Evolutionary conservation across 2,329 filamentous ascomycete genomes (phyloP).

Genomic region (Allantophomopsis cytisporea): DNA sequence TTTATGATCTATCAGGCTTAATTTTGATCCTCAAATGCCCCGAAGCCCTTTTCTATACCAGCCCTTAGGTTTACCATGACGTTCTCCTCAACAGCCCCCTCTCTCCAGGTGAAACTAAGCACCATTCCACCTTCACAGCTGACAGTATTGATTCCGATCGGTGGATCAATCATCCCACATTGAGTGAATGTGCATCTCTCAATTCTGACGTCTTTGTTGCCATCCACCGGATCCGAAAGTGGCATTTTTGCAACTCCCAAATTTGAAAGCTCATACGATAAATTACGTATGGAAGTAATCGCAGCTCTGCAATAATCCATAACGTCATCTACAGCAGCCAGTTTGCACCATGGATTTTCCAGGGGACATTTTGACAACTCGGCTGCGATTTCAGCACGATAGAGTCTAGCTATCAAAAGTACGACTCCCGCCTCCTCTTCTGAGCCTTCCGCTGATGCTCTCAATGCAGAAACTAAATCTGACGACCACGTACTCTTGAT

Average conservation of each 20-base stretch:
- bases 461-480: constrained; percentile 1
- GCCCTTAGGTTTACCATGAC: constrained; percentile 1
- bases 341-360: background rate
- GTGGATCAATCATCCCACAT: constrained; percentile 7
- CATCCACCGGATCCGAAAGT: background rate
- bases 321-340: constrained; percentile 1
- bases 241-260: constrained; percentile 6
- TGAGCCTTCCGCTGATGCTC: background rate
- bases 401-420: constrained; percentile 3
- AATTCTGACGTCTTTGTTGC: constrained; percentile 1
- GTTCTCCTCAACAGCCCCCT: constrained; percentile 7
- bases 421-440: constrained; percentile 4
- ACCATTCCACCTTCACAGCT: constrained; percentile 6
- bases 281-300: constrained; percentile 2
- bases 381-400: constrained; percentile 2
- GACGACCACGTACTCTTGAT: constrained; percentile 3
- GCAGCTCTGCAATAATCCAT: constrained; percentile 1
- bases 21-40: no score
- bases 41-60: no score
- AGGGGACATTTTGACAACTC: constrained; percentile 4
- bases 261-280: constrained; percentile 13
- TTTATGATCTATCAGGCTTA: no score
- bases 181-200: constrained; percentile 10
- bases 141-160: constrained; percentile 6
- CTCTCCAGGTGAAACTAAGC: constrained; percentile 9